Percentiles rank a stretch among this genome's conserved stretches.
phyloP scores from a whole-genome alignment of 164 flowering plant genomes.

The Piper longum region DNA sequence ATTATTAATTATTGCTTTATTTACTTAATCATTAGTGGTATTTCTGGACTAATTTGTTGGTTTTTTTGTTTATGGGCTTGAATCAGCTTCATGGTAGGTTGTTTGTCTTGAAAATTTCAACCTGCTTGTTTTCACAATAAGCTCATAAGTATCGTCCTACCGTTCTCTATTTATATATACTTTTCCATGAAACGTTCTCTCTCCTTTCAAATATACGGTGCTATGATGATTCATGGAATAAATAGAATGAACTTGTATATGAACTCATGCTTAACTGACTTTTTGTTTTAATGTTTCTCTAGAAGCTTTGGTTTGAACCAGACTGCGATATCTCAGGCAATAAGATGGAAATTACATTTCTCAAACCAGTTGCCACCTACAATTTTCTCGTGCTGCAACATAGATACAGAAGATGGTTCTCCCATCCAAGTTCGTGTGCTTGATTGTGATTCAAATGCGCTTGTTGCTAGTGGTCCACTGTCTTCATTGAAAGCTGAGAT shows the following conservation, averaged over 20 bases:
- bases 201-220: not conserved
- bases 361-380: constrained; percentile 18
- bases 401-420: constrained; percentile 23
- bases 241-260: not conserved
- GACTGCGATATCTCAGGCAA: constrained; percentile 19
- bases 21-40: too few species aligned
- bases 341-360: constrained; percentile 27
- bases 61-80: too few species aligned
- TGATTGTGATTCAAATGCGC: constrained; percentile 16
- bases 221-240: not conserved
- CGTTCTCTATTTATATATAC: not conserved
- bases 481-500: constrained; percentile 39
- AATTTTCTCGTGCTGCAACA: constrained; percentile 27
- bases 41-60: not conserved
- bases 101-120: too few species aligned
- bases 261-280: not conserved
- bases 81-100: not conserved
- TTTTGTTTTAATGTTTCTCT: not conserved
- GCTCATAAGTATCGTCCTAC: not conserved
- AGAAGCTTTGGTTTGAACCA: constrained; percentile 18
- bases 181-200: too few species aligned
- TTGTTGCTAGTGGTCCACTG: constrained; percentile 22
- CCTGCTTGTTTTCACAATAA: not conserved
- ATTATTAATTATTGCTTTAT: not conserved
- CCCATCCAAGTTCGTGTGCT: constrained; percentile 23